Percentiles rank a stretch among this genome's conserved stretches.
phyloP scores from a whole-genome alignment of 805 yeast genomes.

The Spathaspora boniae region DNA sequence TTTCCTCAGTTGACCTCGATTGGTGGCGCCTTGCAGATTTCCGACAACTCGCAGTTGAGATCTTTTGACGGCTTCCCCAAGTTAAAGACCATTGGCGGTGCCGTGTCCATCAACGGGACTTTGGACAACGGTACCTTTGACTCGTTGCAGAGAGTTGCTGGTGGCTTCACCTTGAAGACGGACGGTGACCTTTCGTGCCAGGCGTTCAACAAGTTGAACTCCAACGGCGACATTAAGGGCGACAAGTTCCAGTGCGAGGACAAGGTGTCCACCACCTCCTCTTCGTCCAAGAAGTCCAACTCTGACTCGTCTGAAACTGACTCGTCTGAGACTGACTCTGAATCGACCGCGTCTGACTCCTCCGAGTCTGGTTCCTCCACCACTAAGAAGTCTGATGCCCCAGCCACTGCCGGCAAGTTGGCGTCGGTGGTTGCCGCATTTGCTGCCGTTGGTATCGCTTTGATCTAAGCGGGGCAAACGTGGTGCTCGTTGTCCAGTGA shows the following conservation, averaged over 20 bases:
- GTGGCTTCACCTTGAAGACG: constrained; percentile 86
- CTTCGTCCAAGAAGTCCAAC: constrained; percentile 36
- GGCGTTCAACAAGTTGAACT: constrained; percentile 66
- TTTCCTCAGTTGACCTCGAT: constrained; percentile 67
- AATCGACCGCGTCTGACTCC: constrained; percentile 18
- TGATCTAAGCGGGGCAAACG: constrained; percentile 14
- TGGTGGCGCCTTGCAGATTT: constrained; percentile 92
- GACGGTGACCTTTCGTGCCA: constrained; percentile 77
- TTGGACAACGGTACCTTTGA: constrained; percentile 78
- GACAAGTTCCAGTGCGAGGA: constrained; percentile 76
- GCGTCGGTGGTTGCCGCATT: constrained; percentile 29
- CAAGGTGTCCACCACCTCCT: constrained; percentile 45
- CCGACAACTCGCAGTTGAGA: constrained; percentile 74
- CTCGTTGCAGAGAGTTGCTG: constrained; percentile 72
- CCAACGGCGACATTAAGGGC: constrained; percentile 85
- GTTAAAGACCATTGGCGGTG: constrained; percentile 80
- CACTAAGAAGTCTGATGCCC: constrained; percentile 23
- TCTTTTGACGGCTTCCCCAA: constrained; percentile 70
- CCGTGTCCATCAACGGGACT: constrained; percentile 75
- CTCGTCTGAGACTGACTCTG: constrained; percentile 23
- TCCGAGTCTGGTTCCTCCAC: constrained; percentile 15
- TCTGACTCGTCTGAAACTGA: constrained; percentile 20
- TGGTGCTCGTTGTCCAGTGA: too few relatives aligned
- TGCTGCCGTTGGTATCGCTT: constrained; percentile 37
- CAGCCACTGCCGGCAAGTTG: constrained; percentile 21